Conservation (phyloP, 192 early-diverging fungal genomes). For the Entomortierella parvispora region DNA sequence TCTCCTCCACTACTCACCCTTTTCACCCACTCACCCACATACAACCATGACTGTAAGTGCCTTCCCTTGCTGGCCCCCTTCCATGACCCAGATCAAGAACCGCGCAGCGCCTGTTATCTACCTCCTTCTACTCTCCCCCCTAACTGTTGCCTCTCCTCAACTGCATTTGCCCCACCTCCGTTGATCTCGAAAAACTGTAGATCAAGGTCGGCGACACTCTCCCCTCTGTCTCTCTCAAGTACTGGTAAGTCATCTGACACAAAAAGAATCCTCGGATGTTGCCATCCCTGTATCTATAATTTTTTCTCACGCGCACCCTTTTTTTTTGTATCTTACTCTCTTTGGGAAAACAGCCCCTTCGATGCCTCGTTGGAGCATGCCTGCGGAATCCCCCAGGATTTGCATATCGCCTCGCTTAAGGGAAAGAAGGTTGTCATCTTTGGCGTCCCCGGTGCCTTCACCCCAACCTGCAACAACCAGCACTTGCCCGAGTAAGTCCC, state of each 20-base stretch:
- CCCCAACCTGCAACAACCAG: conserved; percentile 63
- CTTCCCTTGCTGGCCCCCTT: too few relatives aligned
- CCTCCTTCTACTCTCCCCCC: too few relatives aligned
- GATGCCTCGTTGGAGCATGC: conserved; percentile 35
- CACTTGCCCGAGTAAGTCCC: conserved; percentile 64
- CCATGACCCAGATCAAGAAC: too few relatives aligned
- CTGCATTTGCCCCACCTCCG: too few relatives aligned
- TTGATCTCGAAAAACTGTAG: conserved; percentile 1
- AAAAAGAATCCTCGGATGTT: not conserved
- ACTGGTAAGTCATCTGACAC: too few relatives aligned
- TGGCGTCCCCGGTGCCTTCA: conserved; percentile 74
- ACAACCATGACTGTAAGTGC: not conserved
- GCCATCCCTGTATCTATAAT: not conserved
- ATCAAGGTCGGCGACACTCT: conserved; percentile 67
- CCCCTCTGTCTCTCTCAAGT: conserved; percentile 63
- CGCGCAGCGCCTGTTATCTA: too few relatives aligned
- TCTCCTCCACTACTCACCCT: not conserved
- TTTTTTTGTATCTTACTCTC: not conserved
- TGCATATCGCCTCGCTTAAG: conserved; percentile 61
- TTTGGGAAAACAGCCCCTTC: conserved; percentile 22
- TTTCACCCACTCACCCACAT: not conserved
- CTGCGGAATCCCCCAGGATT: conserved; percentile 44
- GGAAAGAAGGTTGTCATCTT: conserved; percentile 75
- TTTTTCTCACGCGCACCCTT: not conserved
- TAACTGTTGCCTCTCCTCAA: too few relatives aligned